Base-by-base conservation (phyloP, 139 green algal genomes). In the Chlamydomonas urium region DNA sequence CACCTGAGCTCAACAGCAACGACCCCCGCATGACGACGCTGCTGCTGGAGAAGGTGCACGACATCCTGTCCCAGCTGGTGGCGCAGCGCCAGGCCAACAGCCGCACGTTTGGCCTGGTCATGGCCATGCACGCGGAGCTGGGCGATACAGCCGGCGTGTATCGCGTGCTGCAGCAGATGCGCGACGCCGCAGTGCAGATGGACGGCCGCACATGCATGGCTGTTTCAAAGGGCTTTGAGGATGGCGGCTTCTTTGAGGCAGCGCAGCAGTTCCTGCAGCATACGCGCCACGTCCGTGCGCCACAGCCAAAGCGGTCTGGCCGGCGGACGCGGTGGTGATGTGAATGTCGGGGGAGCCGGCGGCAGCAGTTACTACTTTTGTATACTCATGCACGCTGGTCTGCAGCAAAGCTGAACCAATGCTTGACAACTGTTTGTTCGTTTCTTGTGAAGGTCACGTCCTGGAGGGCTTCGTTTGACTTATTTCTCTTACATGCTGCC, bases 11-110 rank as follows among this genome's bases (percentile, higher is more conserved):
- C 19, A 32, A 6, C 5, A 26, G 17, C 33, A 26, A 26, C 33
- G 60, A 45, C 33, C 32, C 60, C 17, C 60, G 32, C 32, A 6
- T 42, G 32, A 26, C 32, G 32, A 29, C 60, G 32, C 60, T 67
- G 60, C 60, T 67, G 33, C n/a, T 67, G 60, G 60, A 67, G 60
- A 38, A 31, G 10, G 60, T 26, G 10, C 60, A 67, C 29, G 60
- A 67, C 60, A 6, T 67, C 19, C 60, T 67, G 32, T 47, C 32
- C 10, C 14, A 42, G 60, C 60, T 67, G 32, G 60, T 21, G 17
- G 32, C 60, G 17, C 32, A 42, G 32, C 60, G 60, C 32, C 60
- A 67, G 33, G 60, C 60, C 60, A 67, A 67, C 33, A 8, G 17
- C 32, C 60, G 42, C 21, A 67, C 60, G 33, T 67, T 32, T 26